Evolutionary conservation across 2,329 filamentous ascomycete species (phyloP).

Genomic region (Cladosporium cucumerinum): DNA sequence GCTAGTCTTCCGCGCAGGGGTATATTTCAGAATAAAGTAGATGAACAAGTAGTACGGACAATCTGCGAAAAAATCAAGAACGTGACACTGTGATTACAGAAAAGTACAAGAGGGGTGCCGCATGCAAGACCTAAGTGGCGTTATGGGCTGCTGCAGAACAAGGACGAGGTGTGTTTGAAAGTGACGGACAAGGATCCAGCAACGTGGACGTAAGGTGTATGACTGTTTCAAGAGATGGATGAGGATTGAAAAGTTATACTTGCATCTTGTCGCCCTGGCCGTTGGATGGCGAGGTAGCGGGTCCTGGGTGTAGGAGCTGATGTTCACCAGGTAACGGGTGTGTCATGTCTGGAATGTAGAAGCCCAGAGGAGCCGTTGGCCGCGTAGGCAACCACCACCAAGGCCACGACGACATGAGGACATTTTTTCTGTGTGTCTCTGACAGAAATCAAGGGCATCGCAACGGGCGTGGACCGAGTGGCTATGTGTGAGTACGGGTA

Average conservation of each 20-base stretch:
- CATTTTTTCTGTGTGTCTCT: conserved; percentile 11
- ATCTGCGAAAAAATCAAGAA: conserved; percentile 9
- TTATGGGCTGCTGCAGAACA: conserved; percentile 10
- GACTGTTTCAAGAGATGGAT: conserved; percentile 9
- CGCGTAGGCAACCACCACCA: conserved; percentile 1
- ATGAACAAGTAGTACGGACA: conserved; percentile 13
- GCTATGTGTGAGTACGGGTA: conserved; percentile 11
- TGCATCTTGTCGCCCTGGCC: conserved; percentile 10
- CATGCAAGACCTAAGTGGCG: conserved; percentile 18
- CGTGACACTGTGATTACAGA: conserved; percentile 17
- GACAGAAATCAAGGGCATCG: background rate
- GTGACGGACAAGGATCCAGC: conserved; percentile 15
- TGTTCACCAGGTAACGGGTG: conserved; percentile 17
- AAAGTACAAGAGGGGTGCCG: conserved; percentile 16
- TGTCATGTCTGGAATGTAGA: conserved; percentile 14
- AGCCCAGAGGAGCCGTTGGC: conserved; percentile 13
- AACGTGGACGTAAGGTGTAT: conserved; percentile 13
- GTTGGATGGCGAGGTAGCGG: conserved; percentile 6
- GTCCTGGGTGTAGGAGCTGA: conserved; percentile 5
- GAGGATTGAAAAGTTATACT: conserved; percentile 11
- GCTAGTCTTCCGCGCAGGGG: conserved; percentile 1
- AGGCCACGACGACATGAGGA: conserved; percentile 6
- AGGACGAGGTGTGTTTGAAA: conserved; percentile 13
- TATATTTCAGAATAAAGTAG: conserved; percentile 1
- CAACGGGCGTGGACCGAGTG: background rate